A percentile compares a stretch with the other conserved stretches of the same genome.
These are phyloP conservation scores for Saprolegnia diclina DNA, from an alignment of 352 stramenopile genomes.

Conservation along the genomic window DNA sequence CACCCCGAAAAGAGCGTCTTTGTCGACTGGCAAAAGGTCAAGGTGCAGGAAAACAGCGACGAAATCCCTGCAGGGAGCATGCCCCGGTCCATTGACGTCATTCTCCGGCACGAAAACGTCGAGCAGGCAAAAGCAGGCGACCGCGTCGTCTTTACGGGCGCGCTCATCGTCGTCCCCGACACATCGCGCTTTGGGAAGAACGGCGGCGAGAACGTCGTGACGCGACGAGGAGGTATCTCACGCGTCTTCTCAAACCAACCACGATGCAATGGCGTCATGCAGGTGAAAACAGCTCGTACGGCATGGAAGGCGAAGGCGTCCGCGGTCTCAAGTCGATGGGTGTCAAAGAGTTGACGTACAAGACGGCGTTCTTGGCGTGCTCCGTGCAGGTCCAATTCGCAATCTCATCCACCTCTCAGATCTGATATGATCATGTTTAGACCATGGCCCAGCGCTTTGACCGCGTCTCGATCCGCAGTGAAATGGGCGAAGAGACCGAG, in stretches of 20 bases:
- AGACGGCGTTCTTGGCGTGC: constrained; percentile 95
- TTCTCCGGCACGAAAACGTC: constrained; percentile 97
- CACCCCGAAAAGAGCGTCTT: constrained; percentile 92
- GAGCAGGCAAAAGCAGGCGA: constrained; percentile 95
- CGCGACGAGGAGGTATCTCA: constrained; percentile 32
- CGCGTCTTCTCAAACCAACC: not conserved
- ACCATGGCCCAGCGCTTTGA: constrained; percentile 86
- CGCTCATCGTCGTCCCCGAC: constrained; percentile 95
- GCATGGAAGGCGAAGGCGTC: constrained; percentile 88
- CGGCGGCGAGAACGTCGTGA: constrained; percentile 62
- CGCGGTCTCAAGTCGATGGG: constrained; percentile 92
- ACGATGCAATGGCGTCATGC: constrained; percentile 28
- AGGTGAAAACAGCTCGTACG: constrained; percentile 66
- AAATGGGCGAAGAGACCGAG: constrained; percentile 52
- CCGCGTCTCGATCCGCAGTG: constrained; percentile 78
- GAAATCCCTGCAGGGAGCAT: constrained; percentile 98
- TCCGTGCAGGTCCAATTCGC: constrained; percentile 64
- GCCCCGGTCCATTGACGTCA: constrained; percentile 96
- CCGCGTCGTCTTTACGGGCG: constrained; percentile 92
- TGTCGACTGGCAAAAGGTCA: constrained; percentile 98
- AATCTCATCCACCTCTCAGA: not conserved
- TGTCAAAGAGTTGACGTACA: constrained; percentile 97
- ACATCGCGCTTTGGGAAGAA: constrained; percentile 84
- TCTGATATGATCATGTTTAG: constrained; percentile 9
- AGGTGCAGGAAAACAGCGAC: constrained; percentile 98